These are phyloP conservation scores for Discostella stelligeroides DNA, from an alignment of 108 stramenopile genomes.

Conservation along the genomic window DNA sequence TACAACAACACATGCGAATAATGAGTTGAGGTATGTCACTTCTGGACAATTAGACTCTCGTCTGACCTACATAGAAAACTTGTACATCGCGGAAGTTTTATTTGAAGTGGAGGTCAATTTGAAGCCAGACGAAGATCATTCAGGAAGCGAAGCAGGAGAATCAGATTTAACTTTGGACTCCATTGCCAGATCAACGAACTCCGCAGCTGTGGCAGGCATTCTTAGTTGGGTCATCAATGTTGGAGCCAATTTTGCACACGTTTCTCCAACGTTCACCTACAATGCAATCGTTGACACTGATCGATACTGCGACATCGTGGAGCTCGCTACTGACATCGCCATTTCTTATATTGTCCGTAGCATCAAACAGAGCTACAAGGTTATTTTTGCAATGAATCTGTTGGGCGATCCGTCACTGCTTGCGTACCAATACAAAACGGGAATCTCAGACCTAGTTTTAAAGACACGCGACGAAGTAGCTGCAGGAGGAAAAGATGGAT, in stretches of 20 bases:
- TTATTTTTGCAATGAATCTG: conserved; percentile 48
- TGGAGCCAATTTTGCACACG: conserved; percentile 53
- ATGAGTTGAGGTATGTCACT: conserved; percentile 20
- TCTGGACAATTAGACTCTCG: conserved; percentile 20
- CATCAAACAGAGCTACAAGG: conserved; percentile 43
- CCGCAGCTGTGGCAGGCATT: conserved; percentile 33
- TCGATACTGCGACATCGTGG: conserved; percentile 44
- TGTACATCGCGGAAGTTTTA: conserved; percentile 37
- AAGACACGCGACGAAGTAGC: conserved; percentile 36
- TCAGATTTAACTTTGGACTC: conserved; percentile 36
- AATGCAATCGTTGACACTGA: conserved; percentile 23
- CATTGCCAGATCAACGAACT: conserved; percentile 44
- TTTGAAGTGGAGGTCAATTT: conserved; percentile 46
- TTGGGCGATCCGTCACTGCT: conserved; percentile 48
- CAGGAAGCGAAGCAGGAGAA: conserved; percentile 14
- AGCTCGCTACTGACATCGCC: conserved; percentile 30
- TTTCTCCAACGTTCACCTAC: conserved; percentile 49
- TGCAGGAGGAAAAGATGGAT: conserved; percentile 42
- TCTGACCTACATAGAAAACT: conserved; percentile 48
- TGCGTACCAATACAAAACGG: conserved; percentile 42
- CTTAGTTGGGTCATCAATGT: conserved; percentile 51
- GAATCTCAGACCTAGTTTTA: conserved; percentile 31
- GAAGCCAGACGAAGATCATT: conserved; percentile 37
- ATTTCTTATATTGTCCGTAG: conserved; percentile 29
- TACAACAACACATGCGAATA: conserved; percentile 20